Conservation (phyloP, 768 basidiomycete genomes). For the Pisolithus orientalis region DNA sequence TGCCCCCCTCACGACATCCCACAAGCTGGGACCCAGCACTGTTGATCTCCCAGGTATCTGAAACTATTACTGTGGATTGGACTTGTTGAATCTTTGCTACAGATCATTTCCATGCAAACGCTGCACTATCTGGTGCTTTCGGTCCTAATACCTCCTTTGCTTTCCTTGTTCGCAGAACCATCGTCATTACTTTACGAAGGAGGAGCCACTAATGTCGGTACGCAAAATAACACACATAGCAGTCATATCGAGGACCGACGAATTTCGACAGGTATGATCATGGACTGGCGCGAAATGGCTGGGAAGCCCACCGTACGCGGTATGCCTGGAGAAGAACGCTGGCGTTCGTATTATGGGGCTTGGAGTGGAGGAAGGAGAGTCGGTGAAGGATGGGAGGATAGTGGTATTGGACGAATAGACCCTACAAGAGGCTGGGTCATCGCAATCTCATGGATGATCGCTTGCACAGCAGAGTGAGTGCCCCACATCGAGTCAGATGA, state of each 20-base stretch:
- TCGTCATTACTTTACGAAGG: constrained; percentile 67
- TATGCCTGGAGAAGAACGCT: constrained; percentile 55
- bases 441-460: constrained; percentile 78
- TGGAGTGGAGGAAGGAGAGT: constrained; percentile 81
- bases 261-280: constrained; percentile 63
- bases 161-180: constrained; percentile 70
- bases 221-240: constrained; percentile 16
- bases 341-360: constrained; percentile 62
- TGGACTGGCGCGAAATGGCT: constrained; percentile 98
- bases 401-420: constrained; percentile 69
- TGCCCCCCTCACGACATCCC: constrained; percentile 32
- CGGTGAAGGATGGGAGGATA: constrained; percentile 43
- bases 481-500: constrained; percentile 1
- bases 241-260: neutral
- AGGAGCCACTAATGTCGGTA: constrained; percentile 74
- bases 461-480: constrained; percentile 81
- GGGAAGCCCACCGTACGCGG: constrained; percentile 71
- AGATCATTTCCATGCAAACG: constrained; percentile 93
- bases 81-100: neutral
- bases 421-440: constrained; percentile 87
- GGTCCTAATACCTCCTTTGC: constrained; percentile 73
- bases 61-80: neutral
- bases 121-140: constrained; percentile 90
- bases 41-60: constrained; percentile 73
- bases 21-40: constrained; percentile 86